Evolutionary conservation across 768 basidiomycete species (phyloP).

Genomic region (Cystobasidium tubakii): DNA sequence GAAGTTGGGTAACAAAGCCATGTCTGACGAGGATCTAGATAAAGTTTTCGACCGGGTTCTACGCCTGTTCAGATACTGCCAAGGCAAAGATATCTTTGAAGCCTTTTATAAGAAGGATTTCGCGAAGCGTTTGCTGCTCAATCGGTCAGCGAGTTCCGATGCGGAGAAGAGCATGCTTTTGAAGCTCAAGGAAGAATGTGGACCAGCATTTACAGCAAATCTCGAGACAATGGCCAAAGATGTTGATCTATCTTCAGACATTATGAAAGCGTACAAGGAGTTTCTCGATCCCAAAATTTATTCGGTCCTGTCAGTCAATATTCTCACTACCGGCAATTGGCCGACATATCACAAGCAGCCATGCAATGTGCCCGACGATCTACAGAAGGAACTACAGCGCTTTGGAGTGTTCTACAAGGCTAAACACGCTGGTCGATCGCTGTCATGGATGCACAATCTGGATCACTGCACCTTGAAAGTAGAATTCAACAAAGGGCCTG

Average conservation of each 20-base stretch:
- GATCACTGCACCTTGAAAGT: constrained; percentile 73
- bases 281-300: constrained; percentile 51
- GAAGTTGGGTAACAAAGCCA: constrained; percentile 73
- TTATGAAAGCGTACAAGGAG: constrained; percentile 63
- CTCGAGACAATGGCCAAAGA: constrained; percentile 73
- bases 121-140: constrained; percentile 79
- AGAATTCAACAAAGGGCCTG: constrained; percentile 58
- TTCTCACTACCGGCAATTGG: constrained; percentile 84
- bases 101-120: constrained; percentile 82
- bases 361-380: constrained; percentile 59
- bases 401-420: constrained; percentile 69
- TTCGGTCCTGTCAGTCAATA: constrained; percentile 61
- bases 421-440: constrained; percentile 67
- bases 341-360: constrained; percentile 52
- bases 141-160: constrained; percentile 76
- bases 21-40: constrained; percentile 62
- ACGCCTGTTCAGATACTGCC: constrained; percentile 73
- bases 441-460: constrained; percentile 81
- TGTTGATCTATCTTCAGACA: constrained; percentile 58
- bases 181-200: constrained; percentile 84
- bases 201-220: constrained; percentile 80
- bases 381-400: constrained; percentile 63
- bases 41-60: constrained; percentile 62
- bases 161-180: constrained; percentile 77
- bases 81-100: constrained; percentile 82